Conservation (phyloP, 352 stramenopile species). For the Chrysophaeum taylorii region DNA sequence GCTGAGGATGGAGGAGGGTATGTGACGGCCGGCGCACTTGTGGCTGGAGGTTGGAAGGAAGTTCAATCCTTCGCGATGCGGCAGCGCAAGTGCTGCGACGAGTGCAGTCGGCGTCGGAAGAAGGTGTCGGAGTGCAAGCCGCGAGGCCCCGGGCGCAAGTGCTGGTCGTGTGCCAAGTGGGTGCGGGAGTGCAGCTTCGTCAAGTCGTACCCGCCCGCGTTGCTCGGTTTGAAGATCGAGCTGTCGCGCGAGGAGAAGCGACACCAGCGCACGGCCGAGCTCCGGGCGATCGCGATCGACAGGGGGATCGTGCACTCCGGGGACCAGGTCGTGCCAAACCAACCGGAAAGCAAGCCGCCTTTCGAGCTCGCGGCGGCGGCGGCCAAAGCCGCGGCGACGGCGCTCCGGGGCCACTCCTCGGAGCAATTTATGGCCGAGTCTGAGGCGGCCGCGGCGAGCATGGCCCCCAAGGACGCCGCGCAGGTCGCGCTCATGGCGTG, state of each 20-base stretch:
- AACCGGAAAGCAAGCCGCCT: not conserved
- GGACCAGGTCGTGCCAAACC: not conserved
- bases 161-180: slow-evolving; percentile 4
- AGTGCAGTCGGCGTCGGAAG: not conserved
- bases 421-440: not conserved
- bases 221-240: not conserved
- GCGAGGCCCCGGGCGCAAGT: not conserved
- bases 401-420: not conserved
- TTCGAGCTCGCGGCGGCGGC: not conserved
- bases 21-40: no score
- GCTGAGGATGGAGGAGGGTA: no score
- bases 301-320: not conserved
- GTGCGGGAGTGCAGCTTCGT: slow-evolving; percentile 9
- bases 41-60: no score
- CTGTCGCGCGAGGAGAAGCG: slow-evolving; percentile 2
- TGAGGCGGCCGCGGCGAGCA: not conserved
- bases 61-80: no score
- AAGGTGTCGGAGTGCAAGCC: not conserved
- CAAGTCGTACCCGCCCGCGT: not conserved
- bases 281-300: not conserved
- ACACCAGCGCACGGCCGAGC: not conserved
- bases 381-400: not conserved
- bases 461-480: not conserved
- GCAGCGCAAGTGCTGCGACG: slow-evolving; percentile 1
- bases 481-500: slow-evolving; percentile 4